Percentiles rank a stretch among this genome's conserved stretches.
These are phyloP conservation scores for Pinguiococcus pyrenoidosus DNA, from an alignment of 108 stramenopile species.

Conservation along the genomic window DNA sequence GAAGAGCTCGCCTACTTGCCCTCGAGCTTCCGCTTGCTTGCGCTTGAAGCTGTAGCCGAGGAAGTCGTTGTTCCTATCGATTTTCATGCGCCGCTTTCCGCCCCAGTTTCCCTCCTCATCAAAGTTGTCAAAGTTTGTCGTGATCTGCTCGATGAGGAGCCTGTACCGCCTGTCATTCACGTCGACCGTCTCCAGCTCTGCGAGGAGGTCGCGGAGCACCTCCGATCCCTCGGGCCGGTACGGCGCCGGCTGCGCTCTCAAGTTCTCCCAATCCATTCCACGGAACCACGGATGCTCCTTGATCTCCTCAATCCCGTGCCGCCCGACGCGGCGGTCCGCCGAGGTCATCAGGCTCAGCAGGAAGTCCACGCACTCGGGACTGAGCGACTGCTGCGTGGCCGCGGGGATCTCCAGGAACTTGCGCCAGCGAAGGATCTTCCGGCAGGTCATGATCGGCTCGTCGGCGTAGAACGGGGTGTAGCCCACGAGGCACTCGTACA, in stretches of 20 bases:
- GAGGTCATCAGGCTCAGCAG: conserved; percentile 29
- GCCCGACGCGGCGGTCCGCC: conserved; percentile 29
- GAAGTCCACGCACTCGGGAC: conserved; percentile 21
- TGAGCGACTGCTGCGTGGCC: conserved; percentile 8
- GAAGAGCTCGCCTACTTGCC: no score
- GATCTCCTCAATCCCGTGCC: conserved; percentile 36
- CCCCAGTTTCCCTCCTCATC: conserved; percentile 13
- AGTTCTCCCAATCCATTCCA: conserved; percentile 30
- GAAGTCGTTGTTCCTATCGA: conserved; percentile 28
- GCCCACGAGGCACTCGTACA: conserved; percentile 99
- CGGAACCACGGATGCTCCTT: conserved; percentile 40
- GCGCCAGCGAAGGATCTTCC: conserved; percentile 61
- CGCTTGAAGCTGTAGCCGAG: conserved; percentile 41
- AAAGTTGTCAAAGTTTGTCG: conserved; percentile 38
- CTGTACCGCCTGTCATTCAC: conserved; percentile 2
- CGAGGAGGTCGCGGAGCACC: conserved; percentile 11
- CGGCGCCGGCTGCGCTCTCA: conserved; percentile 28
- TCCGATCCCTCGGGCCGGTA: conserved; percentile 26
- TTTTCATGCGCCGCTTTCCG: conserved; percentile 15
- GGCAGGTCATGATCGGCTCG: conserved; percentile 88
- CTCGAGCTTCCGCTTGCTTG: no score
- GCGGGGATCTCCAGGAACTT: conserved; percentile 34
- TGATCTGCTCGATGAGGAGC: conserved; percentile 24
- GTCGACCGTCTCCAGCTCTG: conserved; percentile 13
- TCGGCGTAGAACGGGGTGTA: conserved; percentile 99